Conservation (phyloP, 2,329 filamentous ascomycete genomes). For the Scytalidium lignicola region DNA sequence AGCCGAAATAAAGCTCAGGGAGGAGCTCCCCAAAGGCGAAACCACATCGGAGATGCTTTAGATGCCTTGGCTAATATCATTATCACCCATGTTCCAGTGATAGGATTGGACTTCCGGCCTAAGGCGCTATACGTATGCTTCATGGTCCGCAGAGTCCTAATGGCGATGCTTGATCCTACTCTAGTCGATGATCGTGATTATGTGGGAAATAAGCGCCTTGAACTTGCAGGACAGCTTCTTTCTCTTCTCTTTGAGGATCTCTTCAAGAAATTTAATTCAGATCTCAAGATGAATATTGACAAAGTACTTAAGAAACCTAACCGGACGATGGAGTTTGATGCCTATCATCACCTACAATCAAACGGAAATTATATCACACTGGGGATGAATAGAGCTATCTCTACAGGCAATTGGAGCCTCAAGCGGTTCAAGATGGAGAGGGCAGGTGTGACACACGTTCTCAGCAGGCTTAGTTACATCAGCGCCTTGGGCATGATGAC, state of each 20-base stretch:
- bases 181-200: conserved; percentile 96
- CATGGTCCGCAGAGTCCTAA: conserved; percentile 94
- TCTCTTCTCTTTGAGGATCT: conserved; percentile 94
- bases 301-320: conserved; percentile 94
- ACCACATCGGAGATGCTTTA: conserved; percentile 84
- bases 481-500: conserved; percentile 99
- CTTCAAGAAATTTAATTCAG: conserved; percentile 89
- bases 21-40: conserved; percentile 56
- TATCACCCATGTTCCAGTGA: conserved; percentile 89
- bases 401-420: conserved; percentile 95
- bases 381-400: conserved; percentile 92
- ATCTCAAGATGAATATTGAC: conserved; percentile 90
- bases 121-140: conserved; percentile 95
- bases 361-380: conserved; percentile 84
- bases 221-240: conserved; percentile 89
- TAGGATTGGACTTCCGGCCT: conserved; percentile 89
- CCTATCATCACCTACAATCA: conserved; percentile 75
- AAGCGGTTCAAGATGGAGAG: conserved; percentile 99
- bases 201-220: conserved; percentile 93
- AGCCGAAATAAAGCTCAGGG: conserved; percentile 51
- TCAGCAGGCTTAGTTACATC: conserved; percentile 94
- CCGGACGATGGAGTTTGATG: conserved; percentile 82
- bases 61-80: conserved; percentile 91
- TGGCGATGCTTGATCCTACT: conserved; percentile 85
- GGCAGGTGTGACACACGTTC: conserved; percentile 91